Conservation (phyloP, 768 basidiomycete species). For the Phanerochaete carnosa region DNA sequence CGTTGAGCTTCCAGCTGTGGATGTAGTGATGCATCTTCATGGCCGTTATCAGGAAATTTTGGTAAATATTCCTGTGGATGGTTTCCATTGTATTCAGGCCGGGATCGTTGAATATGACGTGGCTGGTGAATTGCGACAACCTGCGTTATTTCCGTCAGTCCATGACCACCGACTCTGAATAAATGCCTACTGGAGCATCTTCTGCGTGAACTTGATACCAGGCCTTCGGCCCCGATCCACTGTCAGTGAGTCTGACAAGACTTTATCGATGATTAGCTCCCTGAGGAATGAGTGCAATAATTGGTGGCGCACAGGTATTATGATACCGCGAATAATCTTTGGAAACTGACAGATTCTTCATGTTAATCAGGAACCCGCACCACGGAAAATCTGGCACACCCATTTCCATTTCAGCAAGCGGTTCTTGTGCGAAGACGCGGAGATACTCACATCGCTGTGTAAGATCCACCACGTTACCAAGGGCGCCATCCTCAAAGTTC, state of each 20-base stretch:
- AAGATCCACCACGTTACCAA: constrained; percentile 51
- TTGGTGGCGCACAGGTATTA: constrained; percentile 45
- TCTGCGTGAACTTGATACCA: constrained; percentile 61
- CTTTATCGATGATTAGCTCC: constrained; percentile 35
- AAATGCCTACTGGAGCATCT: constrained; percentile 65
- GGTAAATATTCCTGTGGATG: constrained; percentile 82
- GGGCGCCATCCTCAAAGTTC: constrained; percentile 68
- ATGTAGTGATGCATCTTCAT: constrained; percentile 89
- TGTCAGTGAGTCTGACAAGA: constrained; percentile 64
- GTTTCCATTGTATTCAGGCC: constrained; percentile 57
- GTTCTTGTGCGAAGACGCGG: background rate
- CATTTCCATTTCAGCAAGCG: background rate
- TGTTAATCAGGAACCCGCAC: constrained; percentile 86
- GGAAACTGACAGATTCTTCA: constrained; percentile 69
- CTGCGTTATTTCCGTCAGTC: constrained; percentile 34
- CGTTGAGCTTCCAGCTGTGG: constrained; percentile 49
- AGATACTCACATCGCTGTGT: constrained; percentile 37
- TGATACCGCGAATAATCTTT: constrained; percentile 75
- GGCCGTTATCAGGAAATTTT: constrained; percentile 76
- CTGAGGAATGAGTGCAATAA: background rate
- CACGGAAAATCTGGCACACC: constrained; percentile 74
- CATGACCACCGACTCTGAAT: background rate
- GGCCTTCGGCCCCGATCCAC: constrained; percentile 63
- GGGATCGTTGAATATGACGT: constrained; percentile 78
- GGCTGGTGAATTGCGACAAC: constrained; percentile 67